Conservation (phyloP, 192 early-diverging fungal genomes). For the Rhizoclosmatium sp. region DNA sequence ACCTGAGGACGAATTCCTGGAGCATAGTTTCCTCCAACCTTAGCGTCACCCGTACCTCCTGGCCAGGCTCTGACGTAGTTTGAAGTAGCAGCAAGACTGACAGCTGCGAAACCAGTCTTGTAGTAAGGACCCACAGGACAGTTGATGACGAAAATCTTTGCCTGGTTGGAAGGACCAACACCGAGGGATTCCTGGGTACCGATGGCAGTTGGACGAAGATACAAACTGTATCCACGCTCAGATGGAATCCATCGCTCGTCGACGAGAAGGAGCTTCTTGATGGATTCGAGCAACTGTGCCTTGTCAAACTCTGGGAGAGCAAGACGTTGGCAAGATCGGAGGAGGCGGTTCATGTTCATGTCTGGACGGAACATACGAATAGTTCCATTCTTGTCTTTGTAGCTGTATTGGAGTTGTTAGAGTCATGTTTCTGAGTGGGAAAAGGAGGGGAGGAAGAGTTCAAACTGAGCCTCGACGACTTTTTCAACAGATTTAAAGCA, state of each 20-base stretch:
- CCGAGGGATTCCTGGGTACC: conserved; percentile 82
- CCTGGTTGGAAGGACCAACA: conserved; percentile 81
- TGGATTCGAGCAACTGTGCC: conserved; percentile 79
- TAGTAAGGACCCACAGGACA: conserved; percentile 97
- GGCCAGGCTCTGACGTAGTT: conserved; percentile 94
- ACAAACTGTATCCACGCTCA: conserved; percentile 91
- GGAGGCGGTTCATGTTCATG: conserved; percentile 95
- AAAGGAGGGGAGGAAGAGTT: too few relatives aligned
- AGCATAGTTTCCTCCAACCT: conserved; percentile 92
- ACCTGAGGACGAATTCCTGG: conserved; percentile 83
- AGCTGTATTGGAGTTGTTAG: conserved; percentile 37
- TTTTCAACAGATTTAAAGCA: too few relatives aligned
- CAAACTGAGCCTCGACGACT: too few relatives aligned
- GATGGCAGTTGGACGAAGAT: conserved; percentile 92
- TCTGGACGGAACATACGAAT: conserved; percentile 96
- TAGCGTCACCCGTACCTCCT: conserved; percentile 91
- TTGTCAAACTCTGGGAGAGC: conserved; percentile 85
- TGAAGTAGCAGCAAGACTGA: conserved; percentile 83
- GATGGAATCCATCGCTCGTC: conserved; percentile 91
- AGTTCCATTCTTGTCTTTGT: conserved; percentile 85
- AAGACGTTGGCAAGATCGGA: conserved; percentile 78
- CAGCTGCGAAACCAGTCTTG: conserved; percentile 90
- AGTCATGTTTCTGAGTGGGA: too few relatives aligned
- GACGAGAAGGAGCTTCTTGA: conserved; percentile 80
- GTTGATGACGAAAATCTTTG: conserved; percentile 86